Conservation (phyloP, 768 basidiomycete species). For the Lentinula lateritia region DNA sequence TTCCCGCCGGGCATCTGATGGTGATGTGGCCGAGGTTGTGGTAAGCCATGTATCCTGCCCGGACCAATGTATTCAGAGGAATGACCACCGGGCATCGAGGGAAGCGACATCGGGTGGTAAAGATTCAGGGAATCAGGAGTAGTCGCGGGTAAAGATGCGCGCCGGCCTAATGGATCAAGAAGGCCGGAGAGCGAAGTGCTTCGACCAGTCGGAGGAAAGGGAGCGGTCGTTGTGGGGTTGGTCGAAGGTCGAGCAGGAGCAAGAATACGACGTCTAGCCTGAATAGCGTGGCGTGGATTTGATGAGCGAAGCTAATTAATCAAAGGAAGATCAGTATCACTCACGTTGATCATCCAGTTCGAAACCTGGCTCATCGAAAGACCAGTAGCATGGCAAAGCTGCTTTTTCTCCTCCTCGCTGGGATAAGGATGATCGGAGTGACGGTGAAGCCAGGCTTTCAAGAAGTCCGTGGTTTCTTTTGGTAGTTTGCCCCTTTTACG, state of each 20-base stretch:
- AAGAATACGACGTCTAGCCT: constrained; percentile 81
- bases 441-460: constrained; percentile 84
- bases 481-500: constrained; percentile 86
- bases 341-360: constrained; percentile 90
- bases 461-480: constrained; percentile 85
- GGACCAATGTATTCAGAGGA: constrained; percentile 24
- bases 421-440: constrained; percentile 90
- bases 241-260: constrained; percentile 76
- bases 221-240: constrained; percentile 73
- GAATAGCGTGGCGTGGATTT: constrained; percentile 8
- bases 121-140: constrained; percentile 61
- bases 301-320: constrained; percentile 11
- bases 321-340: constrained; percentile 17
- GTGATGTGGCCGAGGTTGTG: constrained; percentile 23
- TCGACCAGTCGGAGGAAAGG: constrained; percentile 54
- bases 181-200: constrained; percentile 36
- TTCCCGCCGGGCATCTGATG: constrained; percentile 31
- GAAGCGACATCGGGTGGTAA: constrained; percentile 76
- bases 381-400: constrained; percentile 79
- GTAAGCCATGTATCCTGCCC: constrained; percentile 6
- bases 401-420: constrained; percentile 87
- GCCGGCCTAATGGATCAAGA: constrained; percentile 42
- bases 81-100: constrained; percentile 41
- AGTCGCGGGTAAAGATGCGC: constrained; percentile 54
- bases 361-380: constrained; percentile 87